Evolutionary conservation across 768 basidiomycete species (phyloP).

Genomic region (Inosperma sp.): DNA sequence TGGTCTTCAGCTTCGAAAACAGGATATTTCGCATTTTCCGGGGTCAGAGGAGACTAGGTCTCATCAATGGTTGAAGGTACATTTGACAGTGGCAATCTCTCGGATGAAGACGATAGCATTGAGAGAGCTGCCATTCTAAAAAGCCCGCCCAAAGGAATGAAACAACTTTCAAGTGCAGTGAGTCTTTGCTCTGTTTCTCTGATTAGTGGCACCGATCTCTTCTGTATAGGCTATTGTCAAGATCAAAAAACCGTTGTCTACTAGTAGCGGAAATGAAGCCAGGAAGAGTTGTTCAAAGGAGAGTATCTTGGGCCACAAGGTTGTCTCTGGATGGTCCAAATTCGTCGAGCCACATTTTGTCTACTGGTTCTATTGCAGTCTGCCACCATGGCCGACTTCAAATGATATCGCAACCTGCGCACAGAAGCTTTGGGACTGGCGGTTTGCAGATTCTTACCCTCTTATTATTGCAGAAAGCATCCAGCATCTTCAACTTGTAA

Average conservation of each 20-base stretch:
- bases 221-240: background rate
- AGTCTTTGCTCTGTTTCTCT: background rate
- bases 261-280: background rate
- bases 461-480: background rate
- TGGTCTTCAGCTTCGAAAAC: no score
- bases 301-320: background rate
- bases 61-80: no score
- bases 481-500: background rate
- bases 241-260: background rate
- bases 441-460: background rate
- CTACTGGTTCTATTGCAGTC: background rate
- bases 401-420: background rate
- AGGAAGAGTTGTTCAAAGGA: conserved; percentile 1
- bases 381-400: background rate
- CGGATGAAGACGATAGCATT: background rate
- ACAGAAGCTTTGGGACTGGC: background rate
- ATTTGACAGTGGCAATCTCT: background rate
- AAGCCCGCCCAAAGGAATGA: background rate
- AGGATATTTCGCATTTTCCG: no score
- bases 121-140: background rate
- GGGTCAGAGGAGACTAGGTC: no score
- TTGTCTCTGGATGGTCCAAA: conserved; percentile 3
- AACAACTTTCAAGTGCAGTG: conserved; percentile 1
- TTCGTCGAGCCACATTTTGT: background rate
- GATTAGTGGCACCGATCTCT: no score